phyloP scores from a whole-genome alignment of 2,329 filamentous ascomycete species.

The Verruconis gallopava region DNA sequence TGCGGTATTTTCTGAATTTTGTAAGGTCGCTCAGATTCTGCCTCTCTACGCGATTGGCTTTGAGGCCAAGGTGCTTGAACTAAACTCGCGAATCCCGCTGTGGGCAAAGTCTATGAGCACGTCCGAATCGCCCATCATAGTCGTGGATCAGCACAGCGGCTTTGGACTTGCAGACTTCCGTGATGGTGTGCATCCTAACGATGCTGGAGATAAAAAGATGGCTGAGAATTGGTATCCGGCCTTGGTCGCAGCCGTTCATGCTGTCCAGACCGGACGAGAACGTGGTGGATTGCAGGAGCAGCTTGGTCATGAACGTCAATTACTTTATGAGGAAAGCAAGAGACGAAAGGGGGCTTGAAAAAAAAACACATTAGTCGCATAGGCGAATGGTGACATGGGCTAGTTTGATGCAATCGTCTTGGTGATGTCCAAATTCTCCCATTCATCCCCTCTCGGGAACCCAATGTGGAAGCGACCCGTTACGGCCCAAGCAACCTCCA shows the following conservation, averaged over 20 bases:
- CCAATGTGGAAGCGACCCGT: constrained; percentile 31
- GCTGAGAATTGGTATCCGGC: constrained; percentile 1
- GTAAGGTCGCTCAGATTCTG: constrained; percentile 17
- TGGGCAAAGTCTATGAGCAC: constrained; percentile 20
- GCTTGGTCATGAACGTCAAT: too few relatives aligned
- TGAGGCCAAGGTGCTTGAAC: constrained; percentile 5
- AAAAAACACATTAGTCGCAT: too few relatives aligned
- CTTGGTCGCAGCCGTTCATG: not conserved
- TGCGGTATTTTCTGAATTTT: too few relatives aligned
- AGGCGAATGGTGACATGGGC: too few relatives aligned
- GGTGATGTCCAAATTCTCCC: constrained; percentile 21
- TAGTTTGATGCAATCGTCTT: not conserved
- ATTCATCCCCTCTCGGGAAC: constrained; percentile 29
- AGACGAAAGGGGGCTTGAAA: too few relatives aligned
- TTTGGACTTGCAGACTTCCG: constrained; percentile 20
- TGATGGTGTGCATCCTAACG: constrained; percentile 21
- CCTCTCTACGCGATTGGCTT: constrained; percentile 25
- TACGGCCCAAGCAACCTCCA: constrained; percentile 25
- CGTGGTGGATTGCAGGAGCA: too few relatives aligned
- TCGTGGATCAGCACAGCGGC: constrained; percentile 24
- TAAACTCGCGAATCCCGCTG: constrained; percentile 19
- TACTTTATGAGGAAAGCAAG: too few relatives aligned
- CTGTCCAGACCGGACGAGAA: too few relatives aligned
- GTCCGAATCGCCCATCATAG: constrained; percentile 19
- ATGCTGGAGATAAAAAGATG: constrained; percentile 1